Evolutionary conservation across 345 rosid species (phyloP).

Genomic region (Euphorbia tirucalli): DNA sequence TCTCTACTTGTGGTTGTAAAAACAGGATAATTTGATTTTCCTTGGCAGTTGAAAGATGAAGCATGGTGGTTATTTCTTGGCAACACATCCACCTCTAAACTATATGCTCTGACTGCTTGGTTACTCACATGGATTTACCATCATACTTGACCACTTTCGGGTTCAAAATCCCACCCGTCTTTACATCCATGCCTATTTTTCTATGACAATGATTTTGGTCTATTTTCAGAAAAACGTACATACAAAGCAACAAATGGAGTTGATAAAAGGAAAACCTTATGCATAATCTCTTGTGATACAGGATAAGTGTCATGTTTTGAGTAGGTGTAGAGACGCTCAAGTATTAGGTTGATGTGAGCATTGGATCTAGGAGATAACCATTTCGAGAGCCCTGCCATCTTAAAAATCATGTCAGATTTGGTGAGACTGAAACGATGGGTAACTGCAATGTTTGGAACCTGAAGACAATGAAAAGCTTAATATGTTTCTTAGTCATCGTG

Average conservation of each 20-base stretch:
- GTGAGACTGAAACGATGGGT: no score
- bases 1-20: constrained; percentile 9
- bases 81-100: constrained; percentile 58
- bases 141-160: constrained; percentile 44
- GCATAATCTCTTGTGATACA: background rate
- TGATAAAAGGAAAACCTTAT: background rate
- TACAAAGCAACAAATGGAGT: background rate
- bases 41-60: constrained; percentile 78
- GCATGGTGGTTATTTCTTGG: constrained; percentile 98
- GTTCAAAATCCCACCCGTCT: constrained; percentile 37
- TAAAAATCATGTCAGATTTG: no score
- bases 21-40: constrained; percentile 15
- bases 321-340: no score
- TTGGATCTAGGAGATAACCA: no score
- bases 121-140: constrained; percentile 73
- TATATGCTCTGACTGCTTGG: constrained; percentile 62
- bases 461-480: background rate
- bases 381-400: background rate
- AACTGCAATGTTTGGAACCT: no score
- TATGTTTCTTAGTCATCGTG: background rate
- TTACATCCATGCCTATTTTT: background rate
- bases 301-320: background rate
- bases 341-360: no score
- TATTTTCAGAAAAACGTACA: no score
- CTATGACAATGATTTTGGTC: background rate